Evolutionary conservation across 2,329 filamentous ascomycete genomes (phyloP).

Genomic region (Proliferodiscus dingleyae): DNA sequence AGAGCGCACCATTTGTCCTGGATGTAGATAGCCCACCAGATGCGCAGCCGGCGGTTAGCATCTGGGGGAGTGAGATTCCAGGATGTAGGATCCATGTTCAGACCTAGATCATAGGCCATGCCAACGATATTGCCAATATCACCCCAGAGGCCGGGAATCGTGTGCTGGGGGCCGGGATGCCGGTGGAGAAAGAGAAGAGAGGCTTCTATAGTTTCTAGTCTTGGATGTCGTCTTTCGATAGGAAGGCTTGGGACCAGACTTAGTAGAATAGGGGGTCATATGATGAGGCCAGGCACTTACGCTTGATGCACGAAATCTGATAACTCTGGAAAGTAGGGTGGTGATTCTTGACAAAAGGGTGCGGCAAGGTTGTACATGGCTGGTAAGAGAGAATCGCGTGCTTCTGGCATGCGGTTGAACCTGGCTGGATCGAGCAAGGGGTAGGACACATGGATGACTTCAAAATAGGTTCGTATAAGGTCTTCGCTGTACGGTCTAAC

Average conservation of each 20-base stretch:
- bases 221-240: slow-evolving; percentile 21
- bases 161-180: slow-evolving; percentile 12
- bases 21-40: slow-evolving; percentile 61
- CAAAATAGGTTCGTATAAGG: slow-evolving; percentile 23
- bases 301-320: slow-evolving; percentile 19
- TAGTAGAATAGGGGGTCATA: neutral
- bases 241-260: slow-evolving; percentile 14
- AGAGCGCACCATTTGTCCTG: slow-evolving; percentile 59
- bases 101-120: slow-evolving; percentile 27
- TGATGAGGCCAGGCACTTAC: slow-evolving; percentile 10
- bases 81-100: slow-evolving; percentile 25
- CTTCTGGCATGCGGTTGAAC: slow-evolving; percentile 12
- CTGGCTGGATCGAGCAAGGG: slow-evolving; percentile 24
- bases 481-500: slow-evolving; percentile 16
- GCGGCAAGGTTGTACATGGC: slow-evolving; percentile 24
- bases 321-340: slow-evolving; percentile 12
- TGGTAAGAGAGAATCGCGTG: slow-evolving; percentile 20
- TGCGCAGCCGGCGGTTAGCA: slow-evolving; percentile 41
- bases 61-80: slow-evolving; percentile 29
- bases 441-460: slow-evolving; percentile 22
- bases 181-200: slow-evolving; percentile 21
- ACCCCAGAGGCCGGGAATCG: slow-evolving; percentile 13
- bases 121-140: slow-evolving; percentile 19
- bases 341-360: slow-evolving; percentile 20
- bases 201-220: slow-evolving; percentile 25